phyloP scores from a whole-genome alignment of 768 basidiomycete species.

The Coprinopsis strossmayeri region DNA sequence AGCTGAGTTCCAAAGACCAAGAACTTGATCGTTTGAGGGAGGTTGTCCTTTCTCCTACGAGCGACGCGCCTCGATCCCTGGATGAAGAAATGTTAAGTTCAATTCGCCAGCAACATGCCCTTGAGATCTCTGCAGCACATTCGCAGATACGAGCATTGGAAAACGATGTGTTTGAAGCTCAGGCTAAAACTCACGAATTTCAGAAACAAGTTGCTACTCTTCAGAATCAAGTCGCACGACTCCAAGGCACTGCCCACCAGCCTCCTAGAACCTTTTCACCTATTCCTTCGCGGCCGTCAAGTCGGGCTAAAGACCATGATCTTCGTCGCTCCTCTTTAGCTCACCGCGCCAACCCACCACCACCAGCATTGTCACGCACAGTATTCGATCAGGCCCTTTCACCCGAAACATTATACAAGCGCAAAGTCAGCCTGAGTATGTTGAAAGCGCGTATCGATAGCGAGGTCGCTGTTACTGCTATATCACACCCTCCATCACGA shows the following conservation, averaged over 20 bases:
- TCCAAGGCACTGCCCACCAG: constrained; percentile 35
- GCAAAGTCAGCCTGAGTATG: constrained; percentile 81
- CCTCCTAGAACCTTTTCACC: constrained; percentile 44
- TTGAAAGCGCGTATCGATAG: constrained; percentile 87
- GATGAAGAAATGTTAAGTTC: constrained; percentile 71
- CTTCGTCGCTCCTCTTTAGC: constrained; percentile 32
- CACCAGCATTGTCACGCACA: constrained; percentile 38
- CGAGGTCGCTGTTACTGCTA: constrained; percentile 46
- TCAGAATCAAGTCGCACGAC: constrained; percentile 57
- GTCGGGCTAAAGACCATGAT: constrained; percentile 31
- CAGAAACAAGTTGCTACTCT: constrained; percentile 61
- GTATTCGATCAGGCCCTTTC: constrained; percentile 66
- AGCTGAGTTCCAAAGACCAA: constrained; percentile 55
- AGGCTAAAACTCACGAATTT: constrained; percentile 57
- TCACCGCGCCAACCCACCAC: constrained; percentile 28
- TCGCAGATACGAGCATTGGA: constrained; percentile 77
- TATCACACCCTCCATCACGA: constrained; percentile 40
- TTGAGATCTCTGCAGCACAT: constrained; percentile 77
- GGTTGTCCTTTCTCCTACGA: constrained; percentile 33
- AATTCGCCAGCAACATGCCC: constrained; percentile 65
- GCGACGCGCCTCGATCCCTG: constrained; percentile 43
- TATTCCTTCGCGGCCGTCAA: constrained; percentile 39
- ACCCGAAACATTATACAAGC: constrained; percentile 74
- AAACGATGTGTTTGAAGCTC: constrained; percentile 63
- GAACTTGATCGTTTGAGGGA: constrained; percentile 58